A percentile compares a stretch with the other conserved stretches of the same genome.
phyloP scores from a whole-genome alignment of 1,284 basidiomycete genomes.

The Fomitopsis schrenkii region DNA sequence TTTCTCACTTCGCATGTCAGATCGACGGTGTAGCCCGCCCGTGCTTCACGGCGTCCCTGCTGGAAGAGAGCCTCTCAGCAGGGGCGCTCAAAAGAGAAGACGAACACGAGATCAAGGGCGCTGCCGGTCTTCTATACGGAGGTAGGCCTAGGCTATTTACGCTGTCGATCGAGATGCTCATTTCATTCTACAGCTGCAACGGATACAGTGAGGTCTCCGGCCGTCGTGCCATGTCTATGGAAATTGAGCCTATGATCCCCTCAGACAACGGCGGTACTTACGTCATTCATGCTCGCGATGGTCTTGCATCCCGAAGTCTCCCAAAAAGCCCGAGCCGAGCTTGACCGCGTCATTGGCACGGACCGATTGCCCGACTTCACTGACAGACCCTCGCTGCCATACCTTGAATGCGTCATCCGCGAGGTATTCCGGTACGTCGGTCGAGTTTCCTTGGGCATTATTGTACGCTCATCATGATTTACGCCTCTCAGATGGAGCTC shows the following conservation, averaged over 20 bases:
- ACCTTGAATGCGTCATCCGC: conserved; percentile 46
- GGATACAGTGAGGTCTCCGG: conserved; percentile 24
- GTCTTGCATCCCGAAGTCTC: conserved; percentile 45
- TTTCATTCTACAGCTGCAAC: conserved; percentile 23
- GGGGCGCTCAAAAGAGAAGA: conserved; percentile 27
- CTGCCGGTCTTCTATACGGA: conserved; percentile 49
- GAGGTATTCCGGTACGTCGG: conserved; percentile 41
- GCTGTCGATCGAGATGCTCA: not conserved
- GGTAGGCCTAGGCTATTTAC: conserved; percentile 15
- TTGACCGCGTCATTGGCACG: conserved; percentile 45
- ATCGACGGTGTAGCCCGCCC: conserved; percentile 41
- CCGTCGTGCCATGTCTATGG: not conserved
- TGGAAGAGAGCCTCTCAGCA: conserved; percentile 27
- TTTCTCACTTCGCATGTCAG: conserved; percentile 6
- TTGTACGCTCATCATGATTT: not conserved
- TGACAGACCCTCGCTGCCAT: conserved; percentile 49
- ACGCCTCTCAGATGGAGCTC: conserved; percentile 19
- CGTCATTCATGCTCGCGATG: conserved; percentile 48
- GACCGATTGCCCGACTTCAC: conserved; percentile 42
- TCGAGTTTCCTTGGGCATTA: not conserved
- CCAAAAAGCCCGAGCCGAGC: conserved; percentile 48
- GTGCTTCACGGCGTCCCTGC: conserved; percentile 50
- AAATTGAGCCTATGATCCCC: not conserved
- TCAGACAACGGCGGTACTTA: conserved; percentile 43
- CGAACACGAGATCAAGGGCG: conserved; percentile 54